phyloP scores from a whole-genome alignment of 2,329 filamentous ascomycete genomes.

The Hypoxylon sp. region DNA sequence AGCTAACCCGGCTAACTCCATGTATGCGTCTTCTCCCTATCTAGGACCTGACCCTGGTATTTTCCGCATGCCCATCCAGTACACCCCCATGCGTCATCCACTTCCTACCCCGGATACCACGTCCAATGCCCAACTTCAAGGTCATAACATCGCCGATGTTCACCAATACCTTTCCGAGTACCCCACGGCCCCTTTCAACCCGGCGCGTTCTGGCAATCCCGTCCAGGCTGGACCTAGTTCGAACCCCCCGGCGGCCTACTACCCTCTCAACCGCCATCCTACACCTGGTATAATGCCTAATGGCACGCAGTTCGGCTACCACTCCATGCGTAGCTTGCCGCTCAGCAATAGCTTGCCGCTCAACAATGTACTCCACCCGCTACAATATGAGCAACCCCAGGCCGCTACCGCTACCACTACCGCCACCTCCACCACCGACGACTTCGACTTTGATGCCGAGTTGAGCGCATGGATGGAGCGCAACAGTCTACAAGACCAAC shows the following conservation, averaged over 20 bases:
- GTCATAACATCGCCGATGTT: not conserved
- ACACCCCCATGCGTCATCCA: not conserved
- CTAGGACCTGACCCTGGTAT: not conserved
- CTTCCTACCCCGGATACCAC: not conserved
- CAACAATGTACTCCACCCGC: not conserved
- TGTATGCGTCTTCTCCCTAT: not conserved
- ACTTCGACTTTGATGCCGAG: constrained; percentile 35
- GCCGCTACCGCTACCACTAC: not conserved
- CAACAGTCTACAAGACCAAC: constrained; percentile 10
- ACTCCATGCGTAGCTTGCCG: not conserved
- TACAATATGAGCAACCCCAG: not conserved
- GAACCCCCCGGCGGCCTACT: not conserved
- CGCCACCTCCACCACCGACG: not conserved
- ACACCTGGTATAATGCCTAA: not conserved
- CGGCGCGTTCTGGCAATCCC: not conserved
- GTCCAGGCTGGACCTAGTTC: not conserved
- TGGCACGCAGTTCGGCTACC: not conserved
- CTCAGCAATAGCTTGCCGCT: not conserved
- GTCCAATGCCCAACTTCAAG: not conserved
- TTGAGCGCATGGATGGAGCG: constrained; percentile 21
- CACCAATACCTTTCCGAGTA: not conserved
- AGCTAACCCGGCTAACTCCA: not conserved
- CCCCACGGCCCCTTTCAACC: not conserved
- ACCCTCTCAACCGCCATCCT: not conserved
- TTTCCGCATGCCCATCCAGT: not conserved